A percentile compares a stretch with the other conserved stretches of the same genome.
phyloP scores from a whole-genome alignment of 2,329 filamentous ascomycete genomes.

The Lecanoromycetidae sp. region DNA sequence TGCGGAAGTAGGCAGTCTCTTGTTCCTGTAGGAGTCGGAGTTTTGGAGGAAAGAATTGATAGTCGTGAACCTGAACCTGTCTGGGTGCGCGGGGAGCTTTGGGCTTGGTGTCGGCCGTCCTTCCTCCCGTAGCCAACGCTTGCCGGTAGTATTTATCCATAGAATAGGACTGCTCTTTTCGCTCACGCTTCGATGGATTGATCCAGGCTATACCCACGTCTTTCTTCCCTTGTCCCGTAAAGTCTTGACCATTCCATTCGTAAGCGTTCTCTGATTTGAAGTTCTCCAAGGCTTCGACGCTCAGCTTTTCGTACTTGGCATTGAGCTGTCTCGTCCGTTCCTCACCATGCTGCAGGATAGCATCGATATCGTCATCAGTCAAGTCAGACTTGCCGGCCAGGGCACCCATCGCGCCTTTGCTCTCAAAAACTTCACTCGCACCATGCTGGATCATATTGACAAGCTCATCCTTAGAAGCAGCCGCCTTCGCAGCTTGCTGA shows the following conservation, averaged over 20 bases:
- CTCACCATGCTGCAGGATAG: conserved; percentile 75
- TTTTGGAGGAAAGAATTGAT: conserved; percentile 84
- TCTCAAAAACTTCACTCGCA: conserved; percentile 83
- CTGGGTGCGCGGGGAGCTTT: conserved; percentile 93
- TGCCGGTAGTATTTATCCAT: conserved; percentile 98
- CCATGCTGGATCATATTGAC: conserved; percentile 98
- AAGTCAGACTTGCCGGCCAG: conserved; percentile 51
- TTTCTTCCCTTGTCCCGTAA: conserved; percentile 71
- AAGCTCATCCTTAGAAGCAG: conserved; percentile 90
- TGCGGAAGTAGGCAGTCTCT: conserved; percentile 89
- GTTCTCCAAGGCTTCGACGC: conserved; percentile 92
- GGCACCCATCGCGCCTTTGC: conserved; percentile 52
- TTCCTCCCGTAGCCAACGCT: conserved; percentile 68
- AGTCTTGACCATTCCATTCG: conserved; percentile 97
- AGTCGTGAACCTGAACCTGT: conserved; percentile 84
- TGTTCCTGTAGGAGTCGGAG: conserved; percentile 86
- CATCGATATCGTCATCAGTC: conserved; percentile 83
- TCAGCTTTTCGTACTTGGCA: conserved; percentile 89
- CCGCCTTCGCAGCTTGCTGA: conserved; percentile 78
- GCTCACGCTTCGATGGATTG: conserved; percentile 93
- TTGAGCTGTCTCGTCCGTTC: conserved; percentile 80
- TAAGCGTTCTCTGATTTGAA: conserved; percentile 96
- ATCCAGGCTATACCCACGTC: conserved; percentile 93
- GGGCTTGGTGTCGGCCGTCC: conserved; percentile 73
- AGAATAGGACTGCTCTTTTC: conserved; percentile 94